A percentile compares a stretch with the other conserved stretches of the same genome.
Conservation (phyloP, 2,329 filamentous ascomycete species). For the Pseudogymnoascus sp. region DNA sequence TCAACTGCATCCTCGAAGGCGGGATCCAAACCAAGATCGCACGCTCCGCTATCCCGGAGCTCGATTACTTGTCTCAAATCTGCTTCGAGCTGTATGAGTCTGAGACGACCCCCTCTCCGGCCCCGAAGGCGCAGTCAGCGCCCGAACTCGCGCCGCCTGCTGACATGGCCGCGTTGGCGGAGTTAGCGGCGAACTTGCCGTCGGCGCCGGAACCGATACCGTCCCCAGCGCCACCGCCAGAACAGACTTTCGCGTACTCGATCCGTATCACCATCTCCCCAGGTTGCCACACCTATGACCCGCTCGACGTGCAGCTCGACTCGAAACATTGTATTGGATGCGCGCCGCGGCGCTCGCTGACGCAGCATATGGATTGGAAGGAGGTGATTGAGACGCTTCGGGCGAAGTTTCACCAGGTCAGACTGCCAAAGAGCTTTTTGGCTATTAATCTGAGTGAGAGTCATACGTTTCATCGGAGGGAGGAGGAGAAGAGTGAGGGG, state of each 20-base stretch:
- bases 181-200: neutral
- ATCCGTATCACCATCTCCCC: conserved; percentile 95
- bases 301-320: conserved; percentile 91
- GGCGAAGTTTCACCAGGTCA: conserved; percentile 80
- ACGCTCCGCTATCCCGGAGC: conserved; percentile 87
- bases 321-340: conserved; percentile 94
- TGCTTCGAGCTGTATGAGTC: conserved; percentile 98
- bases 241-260: conserved; percentile 76
- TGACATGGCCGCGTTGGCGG: conserved; percentile 21
- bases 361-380: conserved; percentile 89
- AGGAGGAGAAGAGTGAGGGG: conserved; percentile 15
- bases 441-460: conserved; percentile 30
- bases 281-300: conserved; percentile 93
- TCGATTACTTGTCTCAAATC: conserved; percentile 96
- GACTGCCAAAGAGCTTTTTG: conserved; percentile 29
- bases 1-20: conserved; percentile 96
- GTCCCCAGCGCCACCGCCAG: conserved; percentile 41
- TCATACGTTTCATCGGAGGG: conserved; percentile 28
- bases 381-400: conserved; percentile 91
- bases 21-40: conserved; percentile 96
- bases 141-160: conserved; percentile 20
- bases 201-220: conserved; percentile 32
- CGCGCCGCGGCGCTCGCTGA: conserved; percentile 81
- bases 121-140: neutral
- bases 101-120: conserved; percentile 50